A percentile compares a stretch with the other conserved stretches of the same genome.
These are phyloP conservation scores for Stropharia rugosoannulata DNA, from an alignment of 768 basidiomycete species.

Conservation along the genomic window DNA sequence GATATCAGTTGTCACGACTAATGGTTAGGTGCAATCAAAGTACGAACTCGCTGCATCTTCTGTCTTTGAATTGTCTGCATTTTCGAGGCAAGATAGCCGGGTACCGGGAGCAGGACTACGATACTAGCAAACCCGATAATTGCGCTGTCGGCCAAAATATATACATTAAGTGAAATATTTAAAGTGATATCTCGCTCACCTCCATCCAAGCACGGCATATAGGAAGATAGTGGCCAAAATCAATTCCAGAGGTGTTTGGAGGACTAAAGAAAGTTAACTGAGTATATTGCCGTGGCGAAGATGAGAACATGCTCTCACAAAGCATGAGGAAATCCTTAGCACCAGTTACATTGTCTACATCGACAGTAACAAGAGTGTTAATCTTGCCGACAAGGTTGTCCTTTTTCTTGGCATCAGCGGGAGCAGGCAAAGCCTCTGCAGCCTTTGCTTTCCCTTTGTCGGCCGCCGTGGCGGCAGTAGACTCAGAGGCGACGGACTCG, in stretches of 20 bases:
- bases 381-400: slow-evolving; percentile 68
- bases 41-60: slow-evolving; percentile 38
- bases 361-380: slow-evolving; percentile 73
- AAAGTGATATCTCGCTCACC: slow-evolving; percentile 23
- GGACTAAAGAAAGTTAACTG: slow-evolving; percentile 10
- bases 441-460: slow-evolving; percentile 10
- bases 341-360: slow-evolving; percentile 39
- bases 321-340: slow-evolving; percentile 35
- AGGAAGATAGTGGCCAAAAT: slow-evolving; percentile 39
- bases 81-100: slow-evolving; percentile 47
- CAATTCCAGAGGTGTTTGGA: slow-evolving; percentile 40
- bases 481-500: neutral
- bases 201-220: slow-evolving; percentile 46
- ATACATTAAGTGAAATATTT: neutral
- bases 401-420: slow-evolving; percentile 19
- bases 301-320: slow-evolving; percentile 9
- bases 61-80: slow-evolving; percentile 47
- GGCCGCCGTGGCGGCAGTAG: slow-evolving; percentile 1
- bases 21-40: neutral
- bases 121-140: slow-evolving; percentile 48
- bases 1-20: neutral
- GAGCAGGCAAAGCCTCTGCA: neutral
- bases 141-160: slow-evolving; percentile 8
- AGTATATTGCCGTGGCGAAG: neutral
- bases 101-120: slow-evolving; percentile 52